Conservation (phyloP, 768 basidiomycete species). For the Sutorius australiensis region DNA sequence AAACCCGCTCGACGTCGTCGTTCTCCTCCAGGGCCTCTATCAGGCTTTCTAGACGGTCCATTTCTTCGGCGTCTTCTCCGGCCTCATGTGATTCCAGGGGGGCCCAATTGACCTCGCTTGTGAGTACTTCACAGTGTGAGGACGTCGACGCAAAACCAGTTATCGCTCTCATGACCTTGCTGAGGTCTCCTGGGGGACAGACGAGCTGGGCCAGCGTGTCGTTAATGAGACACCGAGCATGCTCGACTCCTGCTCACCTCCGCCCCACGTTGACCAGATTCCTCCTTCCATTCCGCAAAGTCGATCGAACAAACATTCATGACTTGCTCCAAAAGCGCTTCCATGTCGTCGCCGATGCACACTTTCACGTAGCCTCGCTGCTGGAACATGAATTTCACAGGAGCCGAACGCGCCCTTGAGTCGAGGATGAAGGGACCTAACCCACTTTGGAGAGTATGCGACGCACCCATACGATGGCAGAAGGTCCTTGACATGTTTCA, state of each 20-base stretch:
- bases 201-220: constrained; percentile 35
- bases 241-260: constrained; percentile 28
- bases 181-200: constrained; percentile 40
- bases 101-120: constrained; percentile 53
- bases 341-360: constrained; percentile 33
- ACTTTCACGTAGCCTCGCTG: constrained; percentile 52
- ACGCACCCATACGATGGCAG: constrained; percentile 47
- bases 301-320: constrained; percentile 43
- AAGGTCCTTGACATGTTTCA: constrained; percentile 52
- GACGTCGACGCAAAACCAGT: constrained; percentile 20
- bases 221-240: background rate
- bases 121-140: constrained; percentile 38
- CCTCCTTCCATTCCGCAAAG: constrained; percentile 38
- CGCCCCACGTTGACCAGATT: constrained; percentile 30
- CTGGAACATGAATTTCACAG: constrained; percentile 64
- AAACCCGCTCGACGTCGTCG: constrained; percentile 57
- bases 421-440: background rate
- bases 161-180: constrained; percentile 37
- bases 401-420: constrained; percentile 54
- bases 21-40: constrained; percentile 52
- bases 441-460: background rate
- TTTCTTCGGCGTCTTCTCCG: constrained; percentile 36
- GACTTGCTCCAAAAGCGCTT: constrained; percentile 37
- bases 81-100: constrained; percentile 41
- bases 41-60: constrained; percentile 38